Percentiles rank a stretch among this genome's conserved stretches.
Conservation (phyloP, 768 basidiomycete species). For the Leccinum subtestaceum region DNA sequence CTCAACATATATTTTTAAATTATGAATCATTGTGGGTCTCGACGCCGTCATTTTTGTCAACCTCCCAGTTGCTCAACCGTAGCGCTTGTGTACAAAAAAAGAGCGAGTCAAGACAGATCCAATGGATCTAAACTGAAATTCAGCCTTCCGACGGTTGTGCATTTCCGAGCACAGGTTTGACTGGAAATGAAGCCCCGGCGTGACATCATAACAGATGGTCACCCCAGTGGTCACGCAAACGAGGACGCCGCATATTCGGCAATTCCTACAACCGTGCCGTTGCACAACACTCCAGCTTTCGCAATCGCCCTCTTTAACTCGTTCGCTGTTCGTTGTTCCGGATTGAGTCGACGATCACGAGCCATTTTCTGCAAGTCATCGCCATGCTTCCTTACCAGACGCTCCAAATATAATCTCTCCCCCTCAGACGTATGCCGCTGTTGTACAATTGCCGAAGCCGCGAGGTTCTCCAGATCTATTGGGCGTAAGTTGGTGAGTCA, state of each 20-base stretch:
- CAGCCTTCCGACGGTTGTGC: conserved; percentile 13
- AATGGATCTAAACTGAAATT: not conserved
- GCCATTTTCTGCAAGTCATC: conserved; percentile 75
- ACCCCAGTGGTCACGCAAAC: conserved; percentile 25
- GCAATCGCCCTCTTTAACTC: conserved; percentile 64
- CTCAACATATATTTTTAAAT: not conserved
- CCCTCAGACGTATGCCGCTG: conserved; percentile 64
- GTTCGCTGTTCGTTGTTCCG: conserved; percentile 81
- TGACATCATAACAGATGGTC: conserved; percentile 22
- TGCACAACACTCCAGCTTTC: conserved; percentile 47
- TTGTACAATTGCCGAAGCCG: conserved; percentile 45
- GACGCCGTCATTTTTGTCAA: not conserved
- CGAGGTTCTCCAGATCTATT: conserved; percentile 65
- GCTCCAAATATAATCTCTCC: conserved; percentile 63
- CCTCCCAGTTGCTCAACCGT: not conserved
- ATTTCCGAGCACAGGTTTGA: conserved; percentile 32
- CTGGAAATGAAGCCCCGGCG: conserved; percentile 23
- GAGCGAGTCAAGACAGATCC: conserved; percentile 12
- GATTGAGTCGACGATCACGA: conserved; percentile 73
- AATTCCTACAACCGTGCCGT: not conserved
- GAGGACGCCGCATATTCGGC: conserved; percentile 6
- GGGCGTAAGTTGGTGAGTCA: conserved; percentile 12
- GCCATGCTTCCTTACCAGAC: conserved; percentile 68
- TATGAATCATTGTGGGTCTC: not conserved
- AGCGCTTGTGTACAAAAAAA: not conserved